Evolutionary conservation across 139 green algal genomes (phyloP).

Genomic region (Nannochloris sp.): DNA sequence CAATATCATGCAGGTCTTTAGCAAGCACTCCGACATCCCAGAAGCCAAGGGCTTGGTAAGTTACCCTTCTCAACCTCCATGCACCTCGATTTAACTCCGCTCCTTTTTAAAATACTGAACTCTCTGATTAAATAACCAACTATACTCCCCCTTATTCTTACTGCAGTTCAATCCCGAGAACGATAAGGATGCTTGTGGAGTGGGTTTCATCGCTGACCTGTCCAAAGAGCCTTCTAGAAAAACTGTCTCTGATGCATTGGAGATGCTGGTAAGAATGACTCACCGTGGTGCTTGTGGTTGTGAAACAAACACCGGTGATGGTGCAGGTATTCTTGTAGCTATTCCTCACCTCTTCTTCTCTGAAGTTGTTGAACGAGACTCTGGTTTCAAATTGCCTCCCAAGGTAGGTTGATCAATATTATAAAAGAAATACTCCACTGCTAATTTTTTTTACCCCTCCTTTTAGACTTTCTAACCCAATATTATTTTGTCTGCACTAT

Average conservation of each 20-base stretch:
- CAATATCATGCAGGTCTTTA: conserved; percentile 15
- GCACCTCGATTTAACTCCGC: too few species aligned
- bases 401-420: conserved; percentile 28
- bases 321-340: conserved; percentile 83
- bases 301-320: conserved; percentile 87
- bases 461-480: too few species aligned
- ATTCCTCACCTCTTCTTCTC: conserved; percentile 86
- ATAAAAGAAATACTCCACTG: neutral
- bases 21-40: conserved; percentile 26
- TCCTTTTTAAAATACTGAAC: too few species aligned
- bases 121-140: too few species aligned
- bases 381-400: conserved; percentile 59
- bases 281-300: conserved; percentile 91
- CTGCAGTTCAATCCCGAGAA: conserved; percentile 37
- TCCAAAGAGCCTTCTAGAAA: conserved; percentile 58
- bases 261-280: conserved; percentile 83
- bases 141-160: too few species aligned
- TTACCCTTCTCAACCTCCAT: too few species aligned
- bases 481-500: too few species aligned
- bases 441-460: neutral
- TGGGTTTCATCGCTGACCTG: conserved; percentile 90
- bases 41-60: conserved; percentile 26
- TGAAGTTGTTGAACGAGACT: conserved; percentile 47
- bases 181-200: conserved; percentile 81
- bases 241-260: conserved; percentile 76